Evolutionary conservation across 805 yeast species (phyloP).

Genomic region (Sugiyamaella mastotermitis): DNA sequence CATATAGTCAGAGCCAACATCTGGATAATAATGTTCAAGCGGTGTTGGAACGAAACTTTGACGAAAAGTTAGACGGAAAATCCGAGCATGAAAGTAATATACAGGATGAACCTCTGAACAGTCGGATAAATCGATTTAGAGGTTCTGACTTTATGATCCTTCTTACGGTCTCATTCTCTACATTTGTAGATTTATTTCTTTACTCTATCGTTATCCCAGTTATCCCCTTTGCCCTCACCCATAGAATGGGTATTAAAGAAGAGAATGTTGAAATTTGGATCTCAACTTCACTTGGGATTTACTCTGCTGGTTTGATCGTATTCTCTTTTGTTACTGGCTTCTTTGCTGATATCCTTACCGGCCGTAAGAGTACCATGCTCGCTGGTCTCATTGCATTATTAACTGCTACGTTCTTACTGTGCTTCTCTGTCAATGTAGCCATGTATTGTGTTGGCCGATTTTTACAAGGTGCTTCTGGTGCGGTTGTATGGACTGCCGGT

Average conservation of each 20-base stretch:
- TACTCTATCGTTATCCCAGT: conserved; percentile 30
- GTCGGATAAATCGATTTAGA: conserved; percentile 15
- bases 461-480: conserved; percentile 31
- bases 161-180: conserved; percentile 27
- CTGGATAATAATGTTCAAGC: too few relatives aligned
- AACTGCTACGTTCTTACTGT: conserved; percentile 28
- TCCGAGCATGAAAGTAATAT: too few relatives aligned
- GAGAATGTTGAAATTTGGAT: conserved; percentile 24
- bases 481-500: conserved; percentile 32
- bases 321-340: conserved; percentile 27
- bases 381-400: conserved; percentile 26
- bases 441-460: conserved; percentile 27
- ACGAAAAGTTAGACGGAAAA: too few relatives aligned
- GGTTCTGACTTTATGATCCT: conserved; percentile 22
- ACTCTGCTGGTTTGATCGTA: conserved; percentile 30
- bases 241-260: conserved; percentile 24
- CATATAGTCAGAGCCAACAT: too few relatives aligned
- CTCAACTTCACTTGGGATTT: conserved; percentile 26
- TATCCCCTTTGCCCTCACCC: conserved; percentile 28
- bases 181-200: conserved; percentile 30
- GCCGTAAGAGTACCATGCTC: conserved; percentile 26
- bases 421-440: conserved; percentile 23
- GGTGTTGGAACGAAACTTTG: too few relatives aligned
- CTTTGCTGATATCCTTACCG: conserved; percentile 22
- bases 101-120: too few relatives aligned